Evolutionary conservation across 1,284 basidiomycete species (phyloP).

Genomic region (Cryptococcus sp.): DNA sequence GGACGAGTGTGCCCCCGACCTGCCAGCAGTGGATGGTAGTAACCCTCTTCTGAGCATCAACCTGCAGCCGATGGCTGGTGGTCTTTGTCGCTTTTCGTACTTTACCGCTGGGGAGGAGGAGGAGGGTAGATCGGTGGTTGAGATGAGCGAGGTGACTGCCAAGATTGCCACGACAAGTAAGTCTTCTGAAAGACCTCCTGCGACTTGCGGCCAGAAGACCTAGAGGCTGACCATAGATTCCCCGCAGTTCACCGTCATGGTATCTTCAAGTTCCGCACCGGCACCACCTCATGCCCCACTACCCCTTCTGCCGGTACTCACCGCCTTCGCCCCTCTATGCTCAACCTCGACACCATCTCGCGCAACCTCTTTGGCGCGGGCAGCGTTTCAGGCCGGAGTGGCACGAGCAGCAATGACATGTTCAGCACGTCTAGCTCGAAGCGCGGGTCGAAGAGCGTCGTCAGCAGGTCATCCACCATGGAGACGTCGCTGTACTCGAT

Average conservation of each 20-base stretch:
- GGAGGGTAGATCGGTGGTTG: slow-evolving; percentile 63
- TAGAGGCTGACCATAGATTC: slow-evolving; percentile 13
- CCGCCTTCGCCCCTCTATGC: slow-evolving; percentile 72
- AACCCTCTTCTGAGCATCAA: slow-evolving; percentile 64
- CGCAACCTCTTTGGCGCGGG: slow-evolving; percentile 47
- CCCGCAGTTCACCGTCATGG: slow-evolving; percentile 74
- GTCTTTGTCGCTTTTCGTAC: slow-evolving; percentile 59
- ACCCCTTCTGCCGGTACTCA: slow-evolving; percentile 65
- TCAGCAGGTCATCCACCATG: slow-evolving; percentile 33
- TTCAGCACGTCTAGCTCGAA: slow-evolving; percentile 33
- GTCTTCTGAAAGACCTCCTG: slow-evolving; percentile 40
- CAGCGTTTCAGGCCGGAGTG: slow-evolving; percentile 31
- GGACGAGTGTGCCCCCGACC: slow-evolving; percentile 56
- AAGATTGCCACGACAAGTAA: slow-evolving; percentile 74
- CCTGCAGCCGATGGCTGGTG: slow-evolving; percentile 74
- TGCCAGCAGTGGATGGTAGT: slow-evolving; percentile 65
- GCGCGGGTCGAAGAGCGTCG: slow-evolving; percentile 18
- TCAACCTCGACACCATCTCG: slow-evolving; percentile 78
- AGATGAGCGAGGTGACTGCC: slow-evolving; percentile 64
- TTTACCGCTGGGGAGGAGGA: slow-evolving; percentile 61
- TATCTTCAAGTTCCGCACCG: slow-evolving; percentile 75
- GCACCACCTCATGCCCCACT: slow-evolving; percentile 67
- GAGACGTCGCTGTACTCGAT: slow-evolving; percentile 19
- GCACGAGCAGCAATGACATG: slow-evolving; percentile 19
- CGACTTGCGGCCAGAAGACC: not conserved